A percentile compares a stretch with the other conserved stretches of the same genome.
phyloP scores from a whole-genome alignment of 352 stramenopile genomes.

The Pythium pyrilobum region DNA sequence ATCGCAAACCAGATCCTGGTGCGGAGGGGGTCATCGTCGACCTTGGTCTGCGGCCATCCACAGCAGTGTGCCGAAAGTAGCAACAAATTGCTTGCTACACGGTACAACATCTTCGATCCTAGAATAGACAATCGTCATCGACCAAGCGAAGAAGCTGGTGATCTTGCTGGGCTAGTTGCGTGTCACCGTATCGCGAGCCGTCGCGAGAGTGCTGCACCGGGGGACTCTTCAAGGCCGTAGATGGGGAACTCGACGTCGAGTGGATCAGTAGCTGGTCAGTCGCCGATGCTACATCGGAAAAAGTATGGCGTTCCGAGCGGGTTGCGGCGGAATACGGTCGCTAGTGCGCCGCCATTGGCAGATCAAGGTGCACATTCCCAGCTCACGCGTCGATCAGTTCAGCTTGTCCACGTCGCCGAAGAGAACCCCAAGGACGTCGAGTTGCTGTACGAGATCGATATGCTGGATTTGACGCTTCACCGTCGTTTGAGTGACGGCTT shows the following conservation, averaged over 20 bases:
- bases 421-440: not conserved
- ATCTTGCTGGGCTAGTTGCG: too few species aligned
- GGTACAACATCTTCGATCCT: not conserved
- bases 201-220: not conserved
- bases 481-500: not conserved
- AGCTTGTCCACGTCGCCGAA: not conserved
- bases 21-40: constrained; percentile 73
- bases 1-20: constrained; percentile 64
- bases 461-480: constrained; percentile 8
- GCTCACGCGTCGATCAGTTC: not conserved
- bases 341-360: not conserved
- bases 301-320: not conserved
- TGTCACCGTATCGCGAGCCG: too few species aligned
- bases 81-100: not conserved
- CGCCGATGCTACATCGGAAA: not conserved
- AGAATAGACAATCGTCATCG: too few species aligned
- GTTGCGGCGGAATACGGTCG: not conserved
- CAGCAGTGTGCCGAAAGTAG: constrained; percentile 55
- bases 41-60: constrained; percentile 57
- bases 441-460: constrained; percentile 11
- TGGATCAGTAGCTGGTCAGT: not conserved
- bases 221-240: too few species aligned
- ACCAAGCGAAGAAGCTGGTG: too few species aligned
- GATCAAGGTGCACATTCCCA: not conserved
- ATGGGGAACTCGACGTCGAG: constrained; percentile 5